Evolutionary conservation across 2,329 filamentous ascomycete genomes (phyloP).

Genomic region (Diplodia sapinea): DNA sequence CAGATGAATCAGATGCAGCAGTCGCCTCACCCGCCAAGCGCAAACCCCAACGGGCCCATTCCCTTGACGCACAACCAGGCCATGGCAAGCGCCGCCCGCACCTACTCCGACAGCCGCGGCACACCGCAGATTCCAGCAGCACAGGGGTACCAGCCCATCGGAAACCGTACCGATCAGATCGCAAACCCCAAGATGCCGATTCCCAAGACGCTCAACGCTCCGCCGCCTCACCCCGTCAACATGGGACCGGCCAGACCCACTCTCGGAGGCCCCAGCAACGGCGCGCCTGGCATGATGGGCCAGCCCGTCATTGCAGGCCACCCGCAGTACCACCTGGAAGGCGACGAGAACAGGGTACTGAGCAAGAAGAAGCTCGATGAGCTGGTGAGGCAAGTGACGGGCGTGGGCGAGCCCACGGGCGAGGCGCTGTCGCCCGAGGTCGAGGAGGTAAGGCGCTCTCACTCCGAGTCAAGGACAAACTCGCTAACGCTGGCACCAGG

Average conservation of each 20-base stretch:
- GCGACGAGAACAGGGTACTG: constrained; percentile 89
- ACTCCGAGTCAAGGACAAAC: constrained; percentile 1
- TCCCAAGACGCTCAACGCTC: constrained; percentile 76
- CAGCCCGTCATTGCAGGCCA: constrained; percentile 84
- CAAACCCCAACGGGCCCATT: constrained; percentile 40
- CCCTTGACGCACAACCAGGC: constrained; percentile 54
- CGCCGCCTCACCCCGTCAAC: constrained; percentile 73
- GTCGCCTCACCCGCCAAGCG: constrained; percentile 47
- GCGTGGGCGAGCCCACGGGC: constrained; percentile 74
- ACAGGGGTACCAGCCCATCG: constrained; percentile 42
- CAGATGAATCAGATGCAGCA: constrained; percentile 40
- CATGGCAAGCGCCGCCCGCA: constrained; percentile 49
- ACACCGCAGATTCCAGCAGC: constrained; percentile 41
- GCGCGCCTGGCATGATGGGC: constrained; percentile 80
- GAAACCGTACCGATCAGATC: constrained; percentile 47
- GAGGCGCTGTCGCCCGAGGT: constrained; percentile 88
- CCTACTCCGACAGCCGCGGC: constrained; percentile 45
- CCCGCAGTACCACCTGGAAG: constrained; percentile 84
- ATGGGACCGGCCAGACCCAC: constrained; percentile 81
- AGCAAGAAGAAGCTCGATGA: constrained; percentile 98
- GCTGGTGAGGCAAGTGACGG: constrained; percentile 90
- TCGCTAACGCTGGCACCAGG: constrained; percentile 35
- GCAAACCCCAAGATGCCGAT: constrained; percentile 76
- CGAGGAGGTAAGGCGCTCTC: constrained; percentile 74
- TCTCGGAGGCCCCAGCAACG: constrained; percentile 75